phyloP scores from a whole-genome alignment of 768 basidiomycete species.

The Lentinula guzmanii region DNA sequence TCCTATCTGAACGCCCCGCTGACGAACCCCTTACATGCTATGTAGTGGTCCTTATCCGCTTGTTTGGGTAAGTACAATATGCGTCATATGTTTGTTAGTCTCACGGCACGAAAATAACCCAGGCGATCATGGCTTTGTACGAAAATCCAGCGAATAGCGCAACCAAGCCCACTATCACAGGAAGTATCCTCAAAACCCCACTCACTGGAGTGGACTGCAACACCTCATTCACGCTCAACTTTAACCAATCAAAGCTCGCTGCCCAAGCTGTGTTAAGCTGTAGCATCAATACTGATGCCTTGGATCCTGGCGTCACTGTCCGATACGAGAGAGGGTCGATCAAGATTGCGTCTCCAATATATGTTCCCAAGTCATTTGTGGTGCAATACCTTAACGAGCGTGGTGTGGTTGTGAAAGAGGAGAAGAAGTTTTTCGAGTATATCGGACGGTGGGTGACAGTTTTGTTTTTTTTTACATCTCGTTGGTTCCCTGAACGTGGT shows the following conservation, averaged over 20 bases:
- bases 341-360: constrained; percentile 57
- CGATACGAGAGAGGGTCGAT: constrained; percentile 75
- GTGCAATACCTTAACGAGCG: constrained; percentile 53
- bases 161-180: constrained; percentile 52
- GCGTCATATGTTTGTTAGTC: background rate
- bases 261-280: constrained; percentile 73
- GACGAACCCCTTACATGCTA: background rate
- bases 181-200: constrained; percentile 73
- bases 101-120: background rate
- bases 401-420: constrained; percentile 46
- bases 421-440: constrained; percentile 52
- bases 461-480: too few species aligned
- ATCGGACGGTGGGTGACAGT: constrained; percentile 31
- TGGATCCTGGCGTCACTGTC: constrained; percentile 53
- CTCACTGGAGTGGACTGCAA: constrained; percentile 74
- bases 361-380: constrained; percentile 57
- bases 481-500: background rate
- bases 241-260: constrained; percentile 48
- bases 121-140: constrained; percentile 76
- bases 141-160: constrained; percentile 72
- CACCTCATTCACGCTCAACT: constrained; percentile 71
- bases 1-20: constrained; percentile 16
- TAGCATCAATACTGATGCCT: constrained; percentile 49
- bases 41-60: constrained; percentile 75
- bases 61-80: constrained; percentile 52